Evolutionary conservation across 2,329 filamentous ascomycete species (phyloP).

Genomic region (Epichloe coenophiala): DNA sequence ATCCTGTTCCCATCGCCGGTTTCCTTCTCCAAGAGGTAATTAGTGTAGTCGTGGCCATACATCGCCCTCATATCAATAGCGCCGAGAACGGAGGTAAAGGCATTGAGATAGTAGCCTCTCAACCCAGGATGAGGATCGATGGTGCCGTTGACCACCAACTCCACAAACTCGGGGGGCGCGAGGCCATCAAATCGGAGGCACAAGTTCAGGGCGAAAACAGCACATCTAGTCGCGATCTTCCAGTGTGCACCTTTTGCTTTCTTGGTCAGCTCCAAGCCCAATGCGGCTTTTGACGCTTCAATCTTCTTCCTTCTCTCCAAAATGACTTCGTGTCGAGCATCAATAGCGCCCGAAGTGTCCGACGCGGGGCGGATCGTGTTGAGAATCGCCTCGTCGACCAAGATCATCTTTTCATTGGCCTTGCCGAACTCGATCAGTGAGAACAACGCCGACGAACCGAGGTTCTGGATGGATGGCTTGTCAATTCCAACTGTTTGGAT

Average conservation of each 20-base stretch:
- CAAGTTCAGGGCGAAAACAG: conserved; percentile 80
- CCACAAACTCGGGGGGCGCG: conserved; percentile 69
- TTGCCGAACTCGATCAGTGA: conserved; percentile 87
- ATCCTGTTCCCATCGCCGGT: conserved; percentile 59
- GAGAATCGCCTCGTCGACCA: conserved; percentile 60
- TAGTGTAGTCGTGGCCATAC: conserved; percentile 75
- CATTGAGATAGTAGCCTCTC: conserved; percentile 66
- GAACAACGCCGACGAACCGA: conserved; percentile 70
- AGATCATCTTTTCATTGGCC: conserved; percentile 71
- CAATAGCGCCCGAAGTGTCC: conserved; percentile 48
- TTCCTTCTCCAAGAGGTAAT: conserved; percentile 73
- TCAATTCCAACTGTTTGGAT: conserved; percentile 83
- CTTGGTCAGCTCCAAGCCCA: conserved; percentile 72
- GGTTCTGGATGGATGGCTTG: conserved; percentile 84
- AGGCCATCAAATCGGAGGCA: conserved; percentile 86
- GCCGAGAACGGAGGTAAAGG: conserved; percentile 65
- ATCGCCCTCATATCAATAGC: conserved; percentile 75
- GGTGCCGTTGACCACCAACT: conserved; percentile 68
- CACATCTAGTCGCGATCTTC: conserved; percentile 87
- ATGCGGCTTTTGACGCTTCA: conserved; percentile 66
- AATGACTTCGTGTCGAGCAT: conserved; percentile 53
- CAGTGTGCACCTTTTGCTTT: conserved; percentile 73
- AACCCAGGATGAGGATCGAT: conserved; percentile 85
- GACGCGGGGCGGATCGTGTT: conserved; percentile 56
- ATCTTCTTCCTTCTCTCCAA: conserved; percentile 61